Evolutionary conservation across 139 green algal genomes (phyloP), one percentile per base, ranked within the genome.

Genomic region (Diplosphaera chodatii): DNA sequence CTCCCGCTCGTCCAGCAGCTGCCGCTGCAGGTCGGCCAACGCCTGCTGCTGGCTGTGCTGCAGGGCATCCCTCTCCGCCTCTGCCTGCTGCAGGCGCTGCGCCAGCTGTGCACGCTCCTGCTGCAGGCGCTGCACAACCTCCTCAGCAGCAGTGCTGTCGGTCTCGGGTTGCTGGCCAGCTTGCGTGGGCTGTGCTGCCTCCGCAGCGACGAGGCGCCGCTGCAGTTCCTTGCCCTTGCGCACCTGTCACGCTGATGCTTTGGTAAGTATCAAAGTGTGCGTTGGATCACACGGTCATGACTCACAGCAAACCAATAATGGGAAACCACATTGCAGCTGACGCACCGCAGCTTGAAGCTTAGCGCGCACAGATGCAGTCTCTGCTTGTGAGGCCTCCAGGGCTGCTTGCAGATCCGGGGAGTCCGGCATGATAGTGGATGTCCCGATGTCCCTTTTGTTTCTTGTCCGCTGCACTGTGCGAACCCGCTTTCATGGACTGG

Each of bases 351-450:
- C 34, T 18, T 69, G 62, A 27, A 64, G 67, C 48, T 55, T 30
- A 20, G 70, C 70, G 34, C 68, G 70, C 63, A 68, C 68, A 27
- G 34, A 31, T 28, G 16, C 20, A 29, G 31, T 70, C 56, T 40
- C 32, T 31, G 55, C 22, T 31, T 59, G 13, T 3, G 66, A 8
- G 5, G 31, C 32, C 21, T 37, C 31, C 31, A 74, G 56, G 32
- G 41, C 55, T 23, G 55, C 69, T 8, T 40, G 31, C 31, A 68
- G n/a, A 32, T 74, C 69, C 21, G 69, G 55, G 22, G 69, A 34
- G 32, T 74, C 56, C 1, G 37, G 31, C 65, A 68, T 63, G 41
- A 56, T 56, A 18, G 32, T 40, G 31, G 21, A 32, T 10, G n/a
- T 41, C 28, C 55, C 55, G 3, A 18, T 27, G 22, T 30, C n/a